Percentiles rank a stretch among this genome's conserved stretches.
Conservation (phyloP, 192 early-diverging fungal species). For the Podila epicladia region DNA sequence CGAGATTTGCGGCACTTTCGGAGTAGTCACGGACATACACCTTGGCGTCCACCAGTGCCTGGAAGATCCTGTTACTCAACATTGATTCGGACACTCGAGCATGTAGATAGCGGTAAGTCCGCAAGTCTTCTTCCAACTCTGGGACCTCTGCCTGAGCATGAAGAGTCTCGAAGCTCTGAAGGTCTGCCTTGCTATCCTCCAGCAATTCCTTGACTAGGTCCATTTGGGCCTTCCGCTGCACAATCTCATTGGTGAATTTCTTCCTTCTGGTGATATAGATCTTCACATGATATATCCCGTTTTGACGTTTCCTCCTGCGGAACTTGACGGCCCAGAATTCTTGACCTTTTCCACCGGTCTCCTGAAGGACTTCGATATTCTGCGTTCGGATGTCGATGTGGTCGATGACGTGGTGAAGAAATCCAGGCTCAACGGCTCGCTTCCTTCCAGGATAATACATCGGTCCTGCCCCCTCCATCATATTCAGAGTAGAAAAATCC, state of each 20-base stretch:
- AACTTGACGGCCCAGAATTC: neutral
- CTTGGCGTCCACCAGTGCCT: neutral
- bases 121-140: too few species aligned
- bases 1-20: neutral
- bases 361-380: neutral
- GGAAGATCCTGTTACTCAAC: neutral
- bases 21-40: neutral
- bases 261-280: neutral
- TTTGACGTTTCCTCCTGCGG: neutral
- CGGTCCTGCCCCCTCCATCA: neutral
- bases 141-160: too few species aligned
- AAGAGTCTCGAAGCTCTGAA: too few species aligned
- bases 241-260: neutral
- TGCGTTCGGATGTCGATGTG: neutral
- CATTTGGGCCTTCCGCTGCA: neutral
- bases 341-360: neutral
- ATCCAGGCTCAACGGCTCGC: neutral
- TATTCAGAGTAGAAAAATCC: neutral
- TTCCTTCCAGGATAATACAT: neutral
- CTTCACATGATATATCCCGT: neutral
- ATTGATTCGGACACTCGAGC: too few species aligned
- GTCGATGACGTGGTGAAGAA: neutral
- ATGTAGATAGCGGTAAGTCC: neutral
- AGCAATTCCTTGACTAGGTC: neutral
- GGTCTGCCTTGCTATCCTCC: too few species aligned